Evolutionary conservation across 1,284 basidiomycete species (phyloP), one percentile per base, ranked within the genome.

Genomic region (Moesziomyces sp.): DNA sequence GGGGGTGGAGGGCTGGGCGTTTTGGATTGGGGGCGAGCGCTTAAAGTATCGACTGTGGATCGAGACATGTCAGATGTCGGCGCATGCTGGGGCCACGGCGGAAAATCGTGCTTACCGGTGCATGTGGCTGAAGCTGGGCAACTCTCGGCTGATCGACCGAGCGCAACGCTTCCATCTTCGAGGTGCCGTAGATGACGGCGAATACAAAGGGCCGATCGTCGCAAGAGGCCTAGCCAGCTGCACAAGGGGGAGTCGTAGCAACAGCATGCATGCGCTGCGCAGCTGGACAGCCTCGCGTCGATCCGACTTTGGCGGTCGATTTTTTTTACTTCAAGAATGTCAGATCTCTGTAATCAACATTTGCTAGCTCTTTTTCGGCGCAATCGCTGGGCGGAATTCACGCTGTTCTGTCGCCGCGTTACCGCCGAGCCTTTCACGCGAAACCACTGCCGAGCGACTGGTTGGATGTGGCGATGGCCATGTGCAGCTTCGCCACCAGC

Each of bases 1-100:
- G 38, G 38, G 7, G 18, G 18, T 11, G 14, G 35, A 35, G 35
- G 3, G 35, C 9, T 4, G 8, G 8, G 35, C 4, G 11, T 7
- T 35, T 35, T 35, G 14, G 35, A 1, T 6, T 40, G 30, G 13
- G 14, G 38, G 6, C 3, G 38, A 40, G 38, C 38, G 14, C 14
- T 18, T 38, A 58, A 51, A 45, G 18, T 23, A n/a, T 49, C 48
- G 56, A 46, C 56, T 46, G 43, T 42, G 14, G 44, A n/a, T 50
- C 18, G 49, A 13, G 56, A 52, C 51, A 60, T 60, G 46, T 60
- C 58, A 60, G 16, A 58, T 35, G 35, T 30, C 47, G 26, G 46
- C 45, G 24, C n/a, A 14, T 26, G 23, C 18, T 24, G 24, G 24
- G 14, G 24, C 8, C 1, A 14, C 18, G 38, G 38, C 33, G 44